Evolutionary conservation across 75 land plant genomes (phyloP), one percentile per base, ranked within the genome.

Genomic region (Isoetes taiwanensis): DNA sequence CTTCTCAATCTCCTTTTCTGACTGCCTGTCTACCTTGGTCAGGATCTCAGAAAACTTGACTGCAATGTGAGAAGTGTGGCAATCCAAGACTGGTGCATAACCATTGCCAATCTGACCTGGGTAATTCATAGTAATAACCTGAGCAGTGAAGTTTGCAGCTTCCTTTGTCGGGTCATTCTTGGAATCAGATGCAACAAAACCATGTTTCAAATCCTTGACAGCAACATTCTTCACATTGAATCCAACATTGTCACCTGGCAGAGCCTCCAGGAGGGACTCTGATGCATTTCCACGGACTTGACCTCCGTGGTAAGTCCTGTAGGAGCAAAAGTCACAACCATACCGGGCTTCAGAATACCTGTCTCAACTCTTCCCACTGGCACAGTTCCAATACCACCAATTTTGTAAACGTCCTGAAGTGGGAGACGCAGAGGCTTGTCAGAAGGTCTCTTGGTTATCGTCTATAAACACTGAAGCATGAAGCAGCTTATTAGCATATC

Each of bases 1-100:
- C 68, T 76, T 76, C 72, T 76, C 79, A 14, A 76, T 54, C 63
- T 79, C 82, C 68, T 79, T 79, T 1, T 80, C 80, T 17, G 82
- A 79, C 0, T 76, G 71, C 50, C 80, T 39, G 68, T 79, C 82
- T 10, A n/a, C n/a, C n/a, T n/a, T n/a, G n/a, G 10, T 37, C 14
- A 10, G 39, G 10, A 17, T 46, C 23, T 6, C 46, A 43, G 24
- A 20, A 32, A 57, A 30, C 3, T 41, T 63, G 19, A 32, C 23
- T 21, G 0, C 64, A 63, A 63, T 63, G 35, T 63, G 56, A 14
- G 34, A 63, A 2, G 10, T 59, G 46, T 59, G 43, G 21, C 53
- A 59, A 39, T 59, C 43, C 21, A 59, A 28, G 25, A 59, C 23
- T 1, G 61, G 61, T 1, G 61, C 61, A 59, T 59, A 59, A 12